These are phyloP conservation scores for Aspergillus nanangensis DNA, from an alignment of 495 filamentous ascomycete genomes.

Conservation along the genomic window DNA sequence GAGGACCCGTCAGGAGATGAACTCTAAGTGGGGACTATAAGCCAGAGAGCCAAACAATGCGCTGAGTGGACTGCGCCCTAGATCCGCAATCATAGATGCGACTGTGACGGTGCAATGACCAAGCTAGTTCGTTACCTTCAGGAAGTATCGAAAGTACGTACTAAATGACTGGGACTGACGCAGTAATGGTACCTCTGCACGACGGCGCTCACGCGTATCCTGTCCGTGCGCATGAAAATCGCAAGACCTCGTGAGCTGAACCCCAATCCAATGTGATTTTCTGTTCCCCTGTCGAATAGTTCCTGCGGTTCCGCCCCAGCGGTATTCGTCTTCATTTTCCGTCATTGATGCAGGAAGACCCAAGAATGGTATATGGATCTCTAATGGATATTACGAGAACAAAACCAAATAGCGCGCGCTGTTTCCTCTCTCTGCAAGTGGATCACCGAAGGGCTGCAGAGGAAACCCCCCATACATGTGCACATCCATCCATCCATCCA, in stretches of 20 bases:
- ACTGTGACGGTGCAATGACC: slow-evolving; percentile 5
- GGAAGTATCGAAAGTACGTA: too few relatives aligned
- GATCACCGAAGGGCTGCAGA: too few relatives aligned
- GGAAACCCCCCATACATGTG: too few relatives aligned
- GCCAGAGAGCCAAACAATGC: too few relatives aligned
- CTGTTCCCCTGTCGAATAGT: slow-evolving; percentile 18
- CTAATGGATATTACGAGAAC: slow-evolving; percentile 3
- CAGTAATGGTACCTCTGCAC: slow-evolving; percentile 6
- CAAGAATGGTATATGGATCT: slow-evolving; percentile 4
- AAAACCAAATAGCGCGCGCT: too few relatives aligned
- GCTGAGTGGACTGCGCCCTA: too few relatives aligned
- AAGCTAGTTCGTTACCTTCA: too few relatives aligned
- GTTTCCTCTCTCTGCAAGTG: too few relatives aligned
- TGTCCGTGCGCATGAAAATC: slow-evolving; percentile 19
- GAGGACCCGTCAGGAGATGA: too few relatives aligned
- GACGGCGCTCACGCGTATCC: slow-evolving; percentile 20
- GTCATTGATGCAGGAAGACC: slow-evolving; percentile 7
- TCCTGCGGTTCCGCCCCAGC: slow-evolving; percentile 24
- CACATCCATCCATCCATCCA: too few relatives aligned
- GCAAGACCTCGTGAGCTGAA: slow-evolving; percentile 23
- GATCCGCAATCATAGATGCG: slow-evolving; percentile 5
- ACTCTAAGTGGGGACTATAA: slow-evolving; percentile 21
- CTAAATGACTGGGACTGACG: neutral
- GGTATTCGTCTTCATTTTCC: slow-evolving; percentile 18
- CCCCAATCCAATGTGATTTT: slow-evolving; percentile 6